Evolutionary conservation across 371 early-diverging fungal species (phyloP).

Genomic region (Mucor sp.): DNA sequence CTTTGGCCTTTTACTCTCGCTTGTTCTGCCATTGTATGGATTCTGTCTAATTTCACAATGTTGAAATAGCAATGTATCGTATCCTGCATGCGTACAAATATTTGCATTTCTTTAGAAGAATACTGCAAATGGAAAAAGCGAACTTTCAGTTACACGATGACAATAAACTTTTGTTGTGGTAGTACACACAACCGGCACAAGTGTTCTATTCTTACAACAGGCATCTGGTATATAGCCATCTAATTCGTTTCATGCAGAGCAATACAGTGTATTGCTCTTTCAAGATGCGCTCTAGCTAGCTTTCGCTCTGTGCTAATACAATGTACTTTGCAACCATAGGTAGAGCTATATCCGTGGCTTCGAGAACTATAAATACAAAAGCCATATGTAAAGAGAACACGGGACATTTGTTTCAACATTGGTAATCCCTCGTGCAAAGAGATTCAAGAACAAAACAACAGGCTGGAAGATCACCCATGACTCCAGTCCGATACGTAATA

Average conservation of each 20-base stretch:
- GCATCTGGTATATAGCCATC: background rate
- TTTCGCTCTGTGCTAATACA: too few relatives aligned
- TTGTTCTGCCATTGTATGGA: background rate
- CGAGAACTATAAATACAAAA: background rate
- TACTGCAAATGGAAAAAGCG: constrained; percentile 9
- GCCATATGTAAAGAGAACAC: background rate
- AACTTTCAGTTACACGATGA: constrained; percentile 2
- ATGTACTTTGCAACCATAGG: background rate
- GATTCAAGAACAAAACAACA: background rate
- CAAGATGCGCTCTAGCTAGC: background rate
- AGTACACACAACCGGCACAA: background rate
- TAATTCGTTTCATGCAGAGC: background rate
- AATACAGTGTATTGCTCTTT: background rate
- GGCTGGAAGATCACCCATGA: constrained; percentile 2
- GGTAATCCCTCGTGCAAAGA: background rate
- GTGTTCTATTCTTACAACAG: background rate
- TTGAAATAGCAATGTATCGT: background rate
- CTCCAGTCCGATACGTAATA: background rate
- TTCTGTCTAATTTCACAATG: background rate
- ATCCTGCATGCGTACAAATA: background rate
- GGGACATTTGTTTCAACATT: background rate
- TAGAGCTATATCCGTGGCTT: background rate
- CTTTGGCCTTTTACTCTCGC: background rate
- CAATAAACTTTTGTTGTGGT: background rate
- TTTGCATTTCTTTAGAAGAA: background rate